A percentile compares a stretch with the other conserved stretches of the same genome.
Conservation (phyloP, 306 rosid genomes). For the Lotus japonicus region DNA sequence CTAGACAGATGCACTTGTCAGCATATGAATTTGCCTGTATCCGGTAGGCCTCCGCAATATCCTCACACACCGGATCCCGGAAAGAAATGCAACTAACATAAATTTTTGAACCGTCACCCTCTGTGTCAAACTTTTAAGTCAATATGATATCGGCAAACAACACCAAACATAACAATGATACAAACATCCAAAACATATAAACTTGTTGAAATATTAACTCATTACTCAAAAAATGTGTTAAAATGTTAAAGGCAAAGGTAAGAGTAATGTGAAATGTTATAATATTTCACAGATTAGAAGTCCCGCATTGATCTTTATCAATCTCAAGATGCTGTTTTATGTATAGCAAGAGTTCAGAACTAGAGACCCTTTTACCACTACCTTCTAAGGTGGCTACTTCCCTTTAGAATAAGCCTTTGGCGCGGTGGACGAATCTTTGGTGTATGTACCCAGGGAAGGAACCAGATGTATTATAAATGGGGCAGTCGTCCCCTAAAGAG, state of each 20-base stretch:
- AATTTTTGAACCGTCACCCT: slow-evolving; percentile 98
- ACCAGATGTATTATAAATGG: too few species aligned
- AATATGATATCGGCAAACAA: slow-evolving; percentile 15
- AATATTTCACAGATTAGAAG: slow-evolving; percentile 12
- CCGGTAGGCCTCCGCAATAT: slow-evolving; percentile 81
- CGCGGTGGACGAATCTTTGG: not conserved
- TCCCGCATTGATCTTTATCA: not conserved
- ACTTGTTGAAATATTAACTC: slow-evolving; percentile 15
- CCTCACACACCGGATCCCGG: slow-evolving; percentile 92
- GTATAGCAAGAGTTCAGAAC: not conserved
- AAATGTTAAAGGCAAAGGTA: not conserved
- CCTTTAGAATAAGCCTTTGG: not conserved
- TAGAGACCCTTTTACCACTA: not conserved
- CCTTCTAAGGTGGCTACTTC: slow-evolving; percentile 5
- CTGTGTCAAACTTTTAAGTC: slow-evolving; percentile 44
- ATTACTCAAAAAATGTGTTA: not conserved
- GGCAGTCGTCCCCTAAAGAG: too few species aligned
- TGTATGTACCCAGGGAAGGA: not conserved
- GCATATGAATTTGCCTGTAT: slow-evolving; percentile 87
- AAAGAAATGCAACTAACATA: slow-evolving; percentile 95
- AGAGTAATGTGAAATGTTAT: not conserved
- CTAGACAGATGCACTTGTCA: slow-evolving; percentile 95
- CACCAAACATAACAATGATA: slow-evolving; percentile 5
- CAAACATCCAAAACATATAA: slow-evolving; percentile 11
- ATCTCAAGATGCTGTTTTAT: not conserved